Evolutionary conservation across 1,139 yeast genomes (phyloP), one percentile per base, ranked within the genome.

Genomic region (Hyphopichia buzzinii): DNA sequence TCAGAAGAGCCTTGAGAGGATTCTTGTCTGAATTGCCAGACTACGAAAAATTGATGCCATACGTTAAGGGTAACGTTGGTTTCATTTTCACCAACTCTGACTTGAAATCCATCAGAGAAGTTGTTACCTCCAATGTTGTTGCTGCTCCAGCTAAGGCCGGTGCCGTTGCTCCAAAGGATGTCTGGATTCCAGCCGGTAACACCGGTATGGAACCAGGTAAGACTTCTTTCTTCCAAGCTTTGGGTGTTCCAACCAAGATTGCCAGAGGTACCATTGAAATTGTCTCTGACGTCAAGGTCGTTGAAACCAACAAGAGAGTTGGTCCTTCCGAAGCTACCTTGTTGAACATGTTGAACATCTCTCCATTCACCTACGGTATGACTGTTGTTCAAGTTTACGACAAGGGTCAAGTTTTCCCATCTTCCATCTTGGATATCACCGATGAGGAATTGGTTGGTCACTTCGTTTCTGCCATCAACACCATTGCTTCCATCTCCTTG

Each of bases 131-230:
- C 62, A 92, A 94, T 88, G 92, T 84, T 74, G 97, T 92, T 68
- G 96, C 97, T 66, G 99, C 99, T 63, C 99, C 99, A 74, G 99
- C 99, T 63, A 90, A 90, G 79, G 95, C 98, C 55, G 98, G 98
- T 89, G 98, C 97, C 66, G 68, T 89, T 67, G 97, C 99, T 63
- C 98, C 97, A 72, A 83, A 72, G 69, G 97, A 90, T 65, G 97
- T 92, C 64, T 87, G 82, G 84, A 85, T 92, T 59, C 95, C 95
- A 71, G 97, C 97, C 60, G 95, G 96, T 76, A 94, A 92, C 96
- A 92, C 99, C 60, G 97, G 98, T 85, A 90, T 94, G 96, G 98
- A 92, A 79, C 99, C 99, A 74, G 97, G 97, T 84, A 92, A 92
- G 89, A 92, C 99, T 66, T 92, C 98, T 69, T 92, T 92, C 95